These are phyloP conservation scores for Echium plantagineum DNA, from an alignment of 257 asterid species.

Conservation along the genomic window DNA sequence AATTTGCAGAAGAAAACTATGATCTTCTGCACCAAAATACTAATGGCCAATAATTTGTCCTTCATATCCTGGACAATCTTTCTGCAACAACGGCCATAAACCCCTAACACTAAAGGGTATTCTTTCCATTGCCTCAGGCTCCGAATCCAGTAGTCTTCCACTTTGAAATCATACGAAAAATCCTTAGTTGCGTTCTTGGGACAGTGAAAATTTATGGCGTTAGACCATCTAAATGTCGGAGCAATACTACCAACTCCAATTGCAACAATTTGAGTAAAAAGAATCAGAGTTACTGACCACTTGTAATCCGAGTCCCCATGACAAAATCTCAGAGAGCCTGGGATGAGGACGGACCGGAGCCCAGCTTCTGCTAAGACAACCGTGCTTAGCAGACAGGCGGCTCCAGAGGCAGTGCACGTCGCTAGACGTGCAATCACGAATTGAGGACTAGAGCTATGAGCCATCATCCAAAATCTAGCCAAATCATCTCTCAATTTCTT, in stretches of 20 bases:
- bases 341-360: constrained; percentile 41
- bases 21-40: constrained; percentile 40
- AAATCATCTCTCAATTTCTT: constrained; percentile 40
- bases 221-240: constrained; percentile 70
- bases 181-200: constrained; percentile 27
- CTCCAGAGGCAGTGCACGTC: constrained; percentile 65
- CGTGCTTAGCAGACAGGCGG: constrained; percentile 49
- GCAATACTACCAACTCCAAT: constrained; percentile 57
- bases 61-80: constrained; percentile 32
- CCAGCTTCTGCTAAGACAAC: constrained; percentile 42
- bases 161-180: constrained; percentile 12
- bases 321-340: constrained; percentile 45
- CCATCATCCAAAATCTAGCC: constrained; percentile 77
- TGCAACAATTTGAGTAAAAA: constrained; percentile 42
- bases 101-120: constrained; percentile 32
- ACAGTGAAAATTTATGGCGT: constrained; percentile 40
- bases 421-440: constrained; percentile 64
- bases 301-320: constrained; percentile 60
- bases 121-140: constrained; percentile 38
- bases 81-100: constrained; percentile 29
- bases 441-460: constrained; percentile 70
- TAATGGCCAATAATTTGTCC: constrained; percentile 26
- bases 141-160: constrained; percentile 58
- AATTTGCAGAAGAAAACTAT: constrained; percentile 50
- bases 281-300: constrained; percentile 55